Conservation (phyloP, 1,139 yeast genomes). For the Sugiyamaella neomexicana region DNA sequence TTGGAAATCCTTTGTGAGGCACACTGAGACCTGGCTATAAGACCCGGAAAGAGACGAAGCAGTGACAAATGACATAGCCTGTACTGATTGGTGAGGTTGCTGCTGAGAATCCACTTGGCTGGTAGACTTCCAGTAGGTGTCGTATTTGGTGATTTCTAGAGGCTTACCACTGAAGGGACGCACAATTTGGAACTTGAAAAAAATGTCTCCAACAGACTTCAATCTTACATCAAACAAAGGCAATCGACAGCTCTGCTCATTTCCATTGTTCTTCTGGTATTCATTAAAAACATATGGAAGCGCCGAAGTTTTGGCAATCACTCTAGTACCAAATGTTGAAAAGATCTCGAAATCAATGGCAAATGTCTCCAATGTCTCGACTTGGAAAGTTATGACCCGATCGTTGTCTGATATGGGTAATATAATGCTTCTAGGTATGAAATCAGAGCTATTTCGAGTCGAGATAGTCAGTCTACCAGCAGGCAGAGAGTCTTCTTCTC, state of each 20-base stretch:
- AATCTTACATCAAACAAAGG: conserved; percentile 84
- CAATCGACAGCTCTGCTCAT: conserved; percentile 48
- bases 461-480: conserved; percentile 72
- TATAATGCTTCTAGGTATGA: conserved; percentile 79
- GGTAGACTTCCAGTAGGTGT: conserved; percentile 95
- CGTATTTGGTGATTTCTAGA: conserved; percentile 87
- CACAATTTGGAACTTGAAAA: conserved; percentile 77
- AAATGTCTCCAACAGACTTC: conserved; percentile 77
- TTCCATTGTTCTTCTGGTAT: conserved; percentile 32
- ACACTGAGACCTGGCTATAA: conserved; percentile 68
- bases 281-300: conserved; percentile 52
- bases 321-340: conserved; percentile 91
- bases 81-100: conserved; percentile 26
- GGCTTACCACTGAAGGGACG: conserved; percentile 87
- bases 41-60: conserved; percentile 88
- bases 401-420: conserved; percentile 77
- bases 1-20: conserved; percentile 77
- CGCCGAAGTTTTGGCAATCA: conserved; percentile 87
- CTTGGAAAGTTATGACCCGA: conserved; percentile 77
- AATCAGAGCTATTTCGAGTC: conserved; percentile 55
- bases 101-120: conserved; percentile 43
- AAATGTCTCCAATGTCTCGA: conserved; percentile 75
- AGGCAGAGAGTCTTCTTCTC: conserved; percentile 41
- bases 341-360: conserved; percentile 86
- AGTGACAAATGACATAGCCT: conserved; percentile 73